Evolutionary conservation across 257 asterid species (phyloP).

Genomic region (Nicotiana sylvestris): DNA sequence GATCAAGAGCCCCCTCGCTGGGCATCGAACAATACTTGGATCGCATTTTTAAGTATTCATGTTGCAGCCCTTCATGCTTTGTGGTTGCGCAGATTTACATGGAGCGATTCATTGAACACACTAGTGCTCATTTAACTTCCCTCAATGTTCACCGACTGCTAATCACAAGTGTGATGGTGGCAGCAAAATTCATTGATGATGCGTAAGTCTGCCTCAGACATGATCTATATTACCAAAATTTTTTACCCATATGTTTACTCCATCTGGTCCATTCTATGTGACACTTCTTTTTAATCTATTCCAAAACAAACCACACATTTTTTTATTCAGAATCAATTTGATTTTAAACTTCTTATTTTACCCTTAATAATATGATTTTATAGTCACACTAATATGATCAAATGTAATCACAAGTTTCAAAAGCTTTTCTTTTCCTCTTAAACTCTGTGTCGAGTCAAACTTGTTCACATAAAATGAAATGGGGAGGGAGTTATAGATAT

Average conservation of each 20-base stretch:
- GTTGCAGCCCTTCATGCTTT: slow-evolving; percentile 94
- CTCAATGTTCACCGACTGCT: slow-evolving; percentile 82
- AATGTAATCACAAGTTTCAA: no score
- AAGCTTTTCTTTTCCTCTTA: no score
- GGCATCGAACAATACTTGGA: slow-evolving; percentile 68
- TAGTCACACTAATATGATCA: no score
- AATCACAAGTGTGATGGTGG: slow-evolving; percentile 86
- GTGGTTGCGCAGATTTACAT: slow-evolving; percentile 67
- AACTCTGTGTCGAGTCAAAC: no score
- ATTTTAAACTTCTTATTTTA: no score
- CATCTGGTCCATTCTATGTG: no score
- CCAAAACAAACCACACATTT: no score
- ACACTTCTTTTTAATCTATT: no score
- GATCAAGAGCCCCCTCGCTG: slow-evolving; percentile 69
- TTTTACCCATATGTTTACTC: not conserved
- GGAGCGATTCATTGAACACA: slow-evolving; percentile 59
- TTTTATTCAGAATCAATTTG: no score
- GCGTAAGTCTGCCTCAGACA: slow-evolving; percentile 52
- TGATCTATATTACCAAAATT: not conserved
- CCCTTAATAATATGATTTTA: no score
- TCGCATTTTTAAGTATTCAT: slow-evolving; percentile 77
- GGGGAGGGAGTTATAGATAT: not conserved
- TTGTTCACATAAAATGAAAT: no score
- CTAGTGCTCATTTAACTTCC: slow-evolving; percentile 45
- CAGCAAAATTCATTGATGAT: slow-evolving; percentile 89